phyloP scores from a whole-genome alignment of 2,329 filamentous ascomycete species.

The Capronia coronata region DNA sequence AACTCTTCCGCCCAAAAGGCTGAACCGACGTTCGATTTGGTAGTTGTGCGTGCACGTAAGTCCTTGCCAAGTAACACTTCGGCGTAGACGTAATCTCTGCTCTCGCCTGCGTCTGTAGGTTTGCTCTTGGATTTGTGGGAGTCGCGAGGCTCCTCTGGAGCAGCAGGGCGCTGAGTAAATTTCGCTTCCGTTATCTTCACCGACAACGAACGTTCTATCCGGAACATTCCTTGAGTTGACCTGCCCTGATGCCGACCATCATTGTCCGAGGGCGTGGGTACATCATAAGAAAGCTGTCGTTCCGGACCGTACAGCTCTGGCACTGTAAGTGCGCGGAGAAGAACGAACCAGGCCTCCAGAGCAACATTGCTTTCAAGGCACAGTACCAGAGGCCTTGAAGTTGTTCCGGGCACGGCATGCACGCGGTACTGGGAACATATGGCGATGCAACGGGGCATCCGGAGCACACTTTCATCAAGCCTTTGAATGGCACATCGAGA shows the following conservation, averaged over 20 bases:
- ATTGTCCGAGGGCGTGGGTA: slow-evolving; percentile 40
- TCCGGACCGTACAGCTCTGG: slow-evolving; percentile 80
- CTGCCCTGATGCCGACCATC: slow-evolving; percentile 29
- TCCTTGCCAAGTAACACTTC: slow-evolving; percentile 46
- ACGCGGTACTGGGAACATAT: slow-evolving; percentile 91
- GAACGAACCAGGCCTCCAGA: slow-evolving; percentile 96
- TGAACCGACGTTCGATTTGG: slow-evolving; percentile 41
- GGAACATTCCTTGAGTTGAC: slow-evolving; percentile 54
- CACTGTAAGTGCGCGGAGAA: slow-evolving; percentile 83
- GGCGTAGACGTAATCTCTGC: slow-evolving; percentile 42
- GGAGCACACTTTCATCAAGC: slow-evolving; percentile 80
- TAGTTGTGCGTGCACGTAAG: slow-evolving; percentile 44
- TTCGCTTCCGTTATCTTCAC: slow-evolving; percentile 59
- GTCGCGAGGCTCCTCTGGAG: slow-evolving; percentile 6
- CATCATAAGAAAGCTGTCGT: slow-evolving; percentile 29
- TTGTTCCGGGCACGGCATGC: slow-evolving; percentile 63
- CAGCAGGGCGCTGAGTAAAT: slow-evolving; percentile 33
- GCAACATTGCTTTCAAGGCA: slow-evolving; percentile 77
- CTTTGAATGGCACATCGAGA: slow-evolving; percentile 86
- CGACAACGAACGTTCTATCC: slow-evolving; percentile 56
- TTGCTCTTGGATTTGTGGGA: slow-evolving; percentile 24
- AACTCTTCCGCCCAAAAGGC: slow-evolving; percentile 49
- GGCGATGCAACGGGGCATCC: slow-evolving; percentile 88
- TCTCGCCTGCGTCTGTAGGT: slow-evolving; percentile 17
- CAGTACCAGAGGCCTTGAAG: slow-evolving; percentile 82